phyloP scores from a whole-genome alignment of 805 yeast genomes.

The Hanseniaspora guilliermondii region DNA sequence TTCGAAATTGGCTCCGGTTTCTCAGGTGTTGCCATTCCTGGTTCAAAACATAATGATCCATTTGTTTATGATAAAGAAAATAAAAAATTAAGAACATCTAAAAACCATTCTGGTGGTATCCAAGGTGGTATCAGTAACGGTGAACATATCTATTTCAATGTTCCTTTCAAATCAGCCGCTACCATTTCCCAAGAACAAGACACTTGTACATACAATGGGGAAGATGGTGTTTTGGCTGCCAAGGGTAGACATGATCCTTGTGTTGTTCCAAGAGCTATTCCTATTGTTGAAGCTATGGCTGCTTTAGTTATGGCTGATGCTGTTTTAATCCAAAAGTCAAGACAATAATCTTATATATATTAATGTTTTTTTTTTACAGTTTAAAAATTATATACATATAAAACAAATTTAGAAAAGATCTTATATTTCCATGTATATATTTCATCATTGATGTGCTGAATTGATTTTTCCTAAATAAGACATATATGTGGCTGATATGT shows the following conservation, averaged over 20 bases:
- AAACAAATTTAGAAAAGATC: too few relatives aligned
- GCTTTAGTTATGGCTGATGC: slow-evolving; percentile 88
- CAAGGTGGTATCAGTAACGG: slow-evolving; percentile 98
- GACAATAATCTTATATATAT: slow-evolving; percentile 36
- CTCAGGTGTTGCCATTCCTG: slow-evolving; percentile 76
- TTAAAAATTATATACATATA: too few relatives aligned
- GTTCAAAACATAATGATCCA: slow-evolving; percentile 87
- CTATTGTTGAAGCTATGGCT: slow-evolving; percentile 96
- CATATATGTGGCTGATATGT: not conserved
- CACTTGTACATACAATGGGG: slow-evolving; percentile 82
- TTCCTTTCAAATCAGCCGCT: slow-evolving; percentile 97
- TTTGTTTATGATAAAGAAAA: slow-evolving; percentile 50
- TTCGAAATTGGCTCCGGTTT: slow-evolving; percentile 97
- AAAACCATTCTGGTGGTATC: slow-evolving; percentile 91
- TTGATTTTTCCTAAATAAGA: too few relatives aligned
- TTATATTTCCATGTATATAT: too few relatives aligned
- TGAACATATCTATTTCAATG: slow-evolving; percentile 83
- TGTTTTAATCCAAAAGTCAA: slow-evolving; percentile 69
- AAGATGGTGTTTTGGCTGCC: slow-evolving; percentile 77
- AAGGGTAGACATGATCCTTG: slow-evolving; percentile 98
- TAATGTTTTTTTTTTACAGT: too few relatives aligned
- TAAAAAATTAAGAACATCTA: slow-evolving; percentile 64
- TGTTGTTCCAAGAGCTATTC: slow-evolving; percentile 96
- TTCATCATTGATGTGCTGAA: too few relatives aligned
- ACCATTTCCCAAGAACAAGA: slow-evolving; percentile 88